Conservation (phyloP, 2,329 filamentous ascomycete species). For the Ophiostoma sp. region DNA sequence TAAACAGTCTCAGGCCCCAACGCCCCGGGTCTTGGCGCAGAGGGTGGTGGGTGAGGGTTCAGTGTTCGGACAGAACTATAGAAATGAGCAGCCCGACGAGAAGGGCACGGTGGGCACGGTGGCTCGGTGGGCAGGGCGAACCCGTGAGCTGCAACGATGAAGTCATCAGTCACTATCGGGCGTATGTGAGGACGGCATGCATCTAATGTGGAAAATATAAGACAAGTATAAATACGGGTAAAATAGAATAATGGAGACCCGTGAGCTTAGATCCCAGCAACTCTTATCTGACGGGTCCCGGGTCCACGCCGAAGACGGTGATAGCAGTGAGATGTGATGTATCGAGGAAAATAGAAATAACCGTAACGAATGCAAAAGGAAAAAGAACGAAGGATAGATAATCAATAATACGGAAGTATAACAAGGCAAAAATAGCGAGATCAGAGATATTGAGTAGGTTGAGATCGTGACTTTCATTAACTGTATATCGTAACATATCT, state of each 20-base stretch:
- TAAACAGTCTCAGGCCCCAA: background rate
- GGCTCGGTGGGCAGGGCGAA: no score
- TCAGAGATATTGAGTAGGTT: background rate
- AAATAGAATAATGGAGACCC: constrained; percentile 3
- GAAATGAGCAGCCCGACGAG: background rate
- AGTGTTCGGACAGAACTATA: background rate
- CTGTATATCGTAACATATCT: constrained; percentile 8
- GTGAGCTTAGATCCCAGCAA: background rate
- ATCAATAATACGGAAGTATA: background rate
- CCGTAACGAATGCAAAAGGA: background rate
- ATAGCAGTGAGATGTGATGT: background rate
- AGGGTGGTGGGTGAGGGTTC: background rate
- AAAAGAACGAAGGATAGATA: background rate
- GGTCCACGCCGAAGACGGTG: background rate
- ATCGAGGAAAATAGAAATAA: background rate
- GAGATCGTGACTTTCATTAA: constrained; percentile 1
- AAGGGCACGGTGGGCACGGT: no score
- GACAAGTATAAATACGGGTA: background rate
- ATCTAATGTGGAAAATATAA: background rate
- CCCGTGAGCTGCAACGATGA: no score
- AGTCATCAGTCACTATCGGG: background rate
- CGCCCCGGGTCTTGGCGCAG: background rate
- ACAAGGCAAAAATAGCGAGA: background rate
- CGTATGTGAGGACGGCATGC: background rate
- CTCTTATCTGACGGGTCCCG: background rate